A percentile compares a stretch with the other conserved stretches of the same genome.
These are phyloP conservation scores for Neoboletus subvelutipes DNA, from an alignment of 768 basidiomycete species.

Conservation along the genomic window DNA sequence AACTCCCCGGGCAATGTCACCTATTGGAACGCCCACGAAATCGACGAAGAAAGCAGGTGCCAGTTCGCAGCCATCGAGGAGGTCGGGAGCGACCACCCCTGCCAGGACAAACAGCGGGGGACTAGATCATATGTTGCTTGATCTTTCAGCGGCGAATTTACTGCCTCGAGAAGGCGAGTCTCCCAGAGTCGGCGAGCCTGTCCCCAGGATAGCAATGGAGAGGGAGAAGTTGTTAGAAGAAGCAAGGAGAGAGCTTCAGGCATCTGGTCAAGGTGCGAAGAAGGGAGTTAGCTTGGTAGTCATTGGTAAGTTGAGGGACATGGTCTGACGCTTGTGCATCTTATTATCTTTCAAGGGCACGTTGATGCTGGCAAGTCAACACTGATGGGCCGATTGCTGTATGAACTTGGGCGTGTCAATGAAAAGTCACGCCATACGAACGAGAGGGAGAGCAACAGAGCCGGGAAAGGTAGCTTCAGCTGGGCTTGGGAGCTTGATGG, in stretches of 20 bases:
- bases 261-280: constrained; percentile 51
- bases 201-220: constrained; percentile 66
- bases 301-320: constrained; percentile 58
- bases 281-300: constrained; percentile 85
- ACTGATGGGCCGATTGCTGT: constrained; percentile 90
- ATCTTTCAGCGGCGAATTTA: constrained; percentile 75
- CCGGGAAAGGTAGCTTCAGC: constrained; percentile 93
- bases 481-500: constrained; percentile 99
- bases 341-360: constrained; percentile 60
- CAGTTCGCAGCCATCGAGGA: constrained; percentile 30
- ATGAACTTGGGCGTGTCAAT: constrained; percentile 85
- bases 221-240: constrained; percentile 84
- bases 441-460: constrained; percentile 84
- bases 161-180: constrained; percentile 43
- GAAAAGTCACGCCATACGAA: constrained; percentile 84
- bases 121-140: constrained; percentile 60
- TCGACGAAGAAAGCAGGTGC: constrained; percentile 39
- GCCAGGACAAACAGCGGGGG: constrained; percentile 31
- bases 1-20: constrained; percentile 47
- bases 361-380: constrained; percentile 99
- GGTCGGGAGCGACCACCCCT: constrained; percentile 46
- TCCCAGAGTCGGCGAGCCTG: constrained; percentile 42
- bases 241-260: constrained; percentile 54
- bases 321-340: constrained; percentile 1
- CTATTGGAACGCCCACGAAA: constrained; percentile 41